Evolutionary conservation across 768 basidiomycete genomes (phyloP), one percentile per base, ranked within the genome.

Genomic region (Punctularia strigosozonata): DNA sequence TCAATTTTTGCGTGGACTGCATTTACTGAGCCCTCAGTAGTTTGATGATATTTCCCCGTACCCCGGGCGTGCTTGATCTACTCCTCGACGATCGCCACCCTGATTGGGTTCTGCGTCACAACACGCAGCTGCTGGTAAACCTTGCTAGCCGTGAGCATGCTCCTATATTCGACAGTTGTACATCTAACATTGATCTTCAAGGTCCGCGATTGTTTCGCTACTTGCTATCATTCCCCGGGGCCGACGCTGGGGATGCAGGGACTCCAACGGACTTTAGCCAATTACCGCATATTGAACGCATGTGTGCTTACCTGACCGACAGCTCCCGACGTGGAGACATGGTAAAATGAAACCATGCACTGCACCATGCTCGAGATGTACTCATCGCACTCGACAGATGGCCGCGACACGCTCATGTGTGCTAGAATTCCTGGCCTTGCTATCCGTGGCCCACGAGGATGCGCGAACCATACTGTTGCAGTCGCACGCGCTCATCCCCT

Each of bases 401-500:
- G n/a, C n/a, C n/a, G n/a, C n/a, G n/a, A n/a, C n/a, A n/a, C n/a
- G n/a, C n/a, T n/a, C n/a, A n/a, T n/a, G n/a, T 2, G 60, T 70
- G 31, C 45, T 74, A 31, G 57, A 53, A 26, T 58, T 68, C 42
- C 53, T 74, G 38, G 51, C 59, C 12, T 59, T 59, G 23, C 54
- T 74, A 3, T 57, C 62, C 12, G 50, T 58, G 31, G 50, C 55
- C 2, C 62, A 72, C 38, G 41, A 58, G 0, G 66, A 66, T 35
- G 62, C 61, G 24, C 41, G 58, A n/a, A 48, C 43, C 0, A 50
- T 63, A 1, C 50, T 74, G 5, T 49, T 63, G 4, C 63, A 66
- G 13, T 79, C 80, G 1, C 64, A 62, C 30, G 62, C 63, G 8
- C 48, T 88, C 12, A 65, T 87, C 30, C 83, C 82, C 2, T 75